These are phyloP conservation scores for Kwoniella heveanensis DNA, from an alignment of 768 basidiomycete species.

Conservation along the genomic window DNA sequence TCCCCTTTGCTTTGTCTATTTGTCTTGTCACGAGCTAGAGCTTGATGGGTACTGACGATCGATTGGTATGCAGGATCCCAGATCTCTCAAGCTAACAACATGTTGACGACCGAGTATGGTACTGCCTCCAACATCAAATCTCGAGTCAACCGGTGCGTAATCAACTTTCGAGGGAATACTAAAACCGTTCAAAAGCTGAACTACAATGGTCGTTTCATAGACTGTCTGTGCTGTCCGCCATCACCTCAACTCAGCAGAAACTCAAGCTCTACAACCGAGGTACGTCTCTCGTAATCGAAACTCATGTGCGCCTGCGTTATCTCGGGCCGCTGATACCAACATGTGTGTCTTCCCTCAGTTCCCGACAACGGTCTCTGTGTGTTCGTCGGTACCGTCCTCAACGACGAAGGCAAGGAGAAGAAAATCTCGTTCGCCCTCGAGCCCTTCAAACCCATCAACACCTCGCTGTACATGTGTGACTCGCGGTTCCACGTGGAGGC, in stretches of 20 bases:
- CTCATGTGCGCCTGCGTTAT: too few relatives aligned
- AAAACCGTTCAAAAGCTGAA: too few relatives aligned
- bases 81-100: constrained; percentile 87
- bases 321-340: too few relatives aligned
- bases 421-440: constrained; percentile 98
- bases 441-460: constrained; percentile 98
- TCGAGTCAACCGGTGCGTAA: constrained; percentile 59
- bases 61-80: constrained; percentile 68
- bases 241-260: constrained; percentile 96
- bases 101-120: constrained; percentile 98
- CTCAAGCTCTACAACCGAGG: constrained; percentile 89
- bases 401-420: constrained; percentile 99
- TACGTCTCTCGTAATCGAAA: constrained; percentile 21
- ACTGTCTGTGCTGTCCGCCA: constrained; percentile 94
- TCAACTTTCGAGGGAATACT: too few relatives aligned
- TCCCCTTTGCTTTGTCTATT: background rate
- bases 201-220: too few relatives aligned
- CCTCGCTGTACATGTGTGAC: constrained; percentile 98
- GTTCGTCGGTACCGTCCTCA: constrained; percentile 96
- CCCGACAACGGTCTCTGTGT: constrained; percentile 96
- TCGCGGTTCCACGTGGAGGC: constrained; percentile 89
- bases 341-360: constrained; percentile 62
- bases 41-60: too few relatives aligned
- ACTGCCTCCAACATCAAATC: constrained; percentile 99
- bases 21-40: too few relatives aligned